Conservation (phyloP, 345 rosid genomes). For the Aethionema arabicum region DNA sequence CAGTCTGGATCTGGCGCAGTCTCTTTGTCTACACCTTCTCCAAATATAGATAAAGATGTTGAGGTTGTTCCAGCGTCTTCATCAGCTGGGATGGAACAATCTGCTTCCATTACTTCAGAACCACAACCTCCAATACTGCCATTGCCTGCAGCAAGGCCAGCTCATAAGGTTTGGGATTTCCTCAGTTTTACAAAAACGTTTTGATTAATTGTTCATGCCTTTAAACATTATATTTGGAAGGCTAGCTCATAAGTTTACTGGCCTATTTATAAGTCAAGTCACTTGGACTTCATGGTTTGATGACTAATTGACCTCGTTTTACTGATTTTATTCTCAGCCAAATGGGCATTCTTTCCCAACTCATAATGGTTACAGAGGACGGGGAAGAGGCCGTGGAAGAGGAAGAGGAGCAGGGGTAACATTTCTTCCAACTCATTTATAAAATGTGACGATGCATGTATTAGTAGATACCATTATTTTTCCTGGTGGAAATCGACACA, state of each 20-base stretch:
- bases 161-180: slow-evolving; percentile 35
- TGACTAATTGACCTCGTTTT: slow-evolving; percentile 13
- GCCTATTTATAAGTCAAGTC: background rate
- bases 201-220: background rate
- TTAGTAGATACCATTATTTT: background rate
- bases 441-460: background rate
- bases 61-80: slow-evolving; percentile 68
- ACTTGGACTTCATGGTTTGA: slow-evolving; percentile 20
- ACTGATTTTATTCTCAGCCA: slow-evolving; percentile 38
- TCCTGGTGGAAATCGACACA: background rate
- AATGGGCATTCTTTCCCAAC: slow-evolving; percentile 61
- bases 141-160: slow-evolving; percentile 61
- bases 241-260: too few relatives aligned
- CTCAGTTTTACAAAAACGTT: background rate
- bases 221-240: background rate
- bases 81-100: slow-evolving; percentile 49
- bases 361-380: slow-evolving; percentile 64
- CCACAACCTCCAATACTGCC: slow-evolving; percentile 84
- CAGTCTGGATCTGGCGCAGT: slow-evolving; percentile 52
- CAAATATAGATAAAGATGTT: slow-evolving; percentile 58
- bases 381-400: slow-evolving; percentile 80
- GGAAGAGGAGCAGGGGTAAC: slow-evolving; percentile 91
- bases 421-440: slow-evolving; percentile 18
- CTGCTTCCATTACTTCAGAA: slow-evolving; percentile 47
- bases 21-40: slow-evolving; percentile 46